Base-by-base conservation (phyloP, 2,329 filamentous ascomycete genomes). In the Cadophora luteo-olivacea region DNA sequence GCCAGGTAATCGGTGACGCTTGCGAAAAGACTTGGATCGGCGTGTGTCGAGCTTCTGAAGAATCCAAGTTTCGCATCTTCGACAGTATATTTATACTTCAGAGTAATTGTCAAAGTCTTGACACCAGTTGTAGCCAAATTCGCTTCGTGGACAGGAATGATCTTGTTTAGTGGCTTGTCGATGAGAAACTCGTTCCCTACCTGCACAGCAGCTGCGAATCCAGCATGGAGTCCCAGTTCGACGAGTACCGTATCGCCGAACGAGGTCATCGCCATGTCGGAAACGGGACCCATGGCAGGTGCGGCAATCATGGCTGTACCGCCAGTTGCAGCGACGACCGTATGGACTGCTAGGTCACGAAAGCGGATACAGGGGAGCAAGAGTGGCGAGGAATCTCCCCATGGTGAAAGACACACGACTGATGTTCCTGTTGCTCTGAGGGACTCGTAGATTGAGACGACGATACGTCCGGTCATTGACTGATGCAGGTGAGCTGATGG, bases 401-500 rank as follows among this genome's bases (percentile, higher is more conserved):
- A 70, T 61, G 68, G 68, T 32, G 68, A 69, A 25, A 69, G 65
- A 32, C 68, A 69, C 24, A 69, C 55, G 32, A 69, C 68, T 25
- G 68, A 67, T n/a, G 68, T 69, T 36, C 68, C 68, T 57, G 68
- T 69, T 51, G 68, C 68, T 49, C 68, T 45, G 61, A 69, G 41
- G 16, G 68, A 69, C 32, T 69, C 68, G 24, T 69, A 69, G 32
- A 54, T 67, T 36, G 68, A 69, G 45, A 67, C 48, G 45, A 65
- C 64, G 48, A 69, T 62, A 19, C 68, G 61, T 7, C 68, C 68
- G 19, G 68, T 69, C 68, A 69, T 69, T n/a, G 68, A 69, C 68
- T 69, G 24, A 19, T 32, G 52, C 14, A 11, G n/a, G 54, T 69
- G n/a, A 69, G 65, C 58, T 63, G 9, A 22, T 57, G 36, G 55